These are phyloP conservation scores for Trichoderma asperellum DNA, from an alignment of 2,329 filamentous ascomycete genomes.

Conservation along the genomic window DNA sequence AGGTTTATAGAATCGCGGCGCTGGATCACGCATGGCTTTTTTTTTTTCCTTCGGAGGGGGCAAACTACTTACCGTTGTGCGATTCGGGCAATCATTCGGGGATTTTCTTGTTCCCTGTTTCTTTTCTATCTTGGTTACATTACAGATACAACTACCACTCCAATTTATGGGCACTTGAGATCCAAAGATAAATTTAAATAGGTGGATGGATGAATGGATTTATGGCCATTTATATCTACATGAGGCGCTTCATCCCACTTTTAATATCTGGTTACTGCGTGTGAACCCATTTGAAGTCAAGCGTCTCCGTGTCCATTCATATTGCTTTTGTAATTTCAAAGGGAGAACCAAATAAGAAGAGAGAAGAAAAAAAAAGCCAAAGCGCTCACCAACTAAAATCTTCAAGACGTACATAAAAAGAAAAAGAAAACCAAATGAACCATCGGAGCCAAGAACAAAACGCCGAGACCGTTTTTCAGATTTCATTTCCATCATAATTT, in stretches of 20 bases:
- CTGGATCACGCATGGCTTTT: not conserved
- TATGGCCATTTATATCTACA: not conserved
- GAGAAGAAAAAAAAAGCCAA: not conserved
- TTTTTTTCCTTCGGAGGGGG: not conserved
- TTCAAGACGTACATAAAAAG: not conserved
- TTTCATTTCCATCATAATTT: slow-evolving; percentile 14
- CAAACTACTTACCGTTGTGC: not conserved
- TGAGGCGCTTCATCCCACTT: not conserved
- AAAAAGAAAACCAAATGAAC: not conserved
- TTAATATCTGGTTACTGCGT: not conserved
- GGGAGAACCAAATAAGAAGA: not conserved
- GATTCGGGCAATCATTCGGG: not conserved
- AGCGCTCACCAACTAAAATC: not conserved
- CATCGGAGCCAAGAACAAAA: not conserved
- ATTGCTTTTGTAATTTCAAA: not conserved
- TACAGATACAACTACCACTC: not conserved
- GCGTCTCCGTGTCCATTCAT: not conserved
- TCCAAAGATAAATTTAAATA: not conserved
- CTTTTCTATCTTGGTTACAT: not conserved
- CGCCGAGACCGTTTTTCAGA: slow-evolving; percentile 15
- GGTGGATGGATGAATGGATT: not conserved
- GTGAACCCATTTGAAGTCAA: not conserved
- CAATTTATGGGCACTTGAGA: not conserved
- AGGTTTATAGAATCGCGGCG: slow-evolving; percentile 10
- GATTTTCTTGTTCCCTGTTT: not conserved